Percentiles rank a stretch among this genome's conserved stretches.
Conservation (phyloP, 2,329 filamentous ascomycete genomes). For the Cladosporium sp. region DNA sequence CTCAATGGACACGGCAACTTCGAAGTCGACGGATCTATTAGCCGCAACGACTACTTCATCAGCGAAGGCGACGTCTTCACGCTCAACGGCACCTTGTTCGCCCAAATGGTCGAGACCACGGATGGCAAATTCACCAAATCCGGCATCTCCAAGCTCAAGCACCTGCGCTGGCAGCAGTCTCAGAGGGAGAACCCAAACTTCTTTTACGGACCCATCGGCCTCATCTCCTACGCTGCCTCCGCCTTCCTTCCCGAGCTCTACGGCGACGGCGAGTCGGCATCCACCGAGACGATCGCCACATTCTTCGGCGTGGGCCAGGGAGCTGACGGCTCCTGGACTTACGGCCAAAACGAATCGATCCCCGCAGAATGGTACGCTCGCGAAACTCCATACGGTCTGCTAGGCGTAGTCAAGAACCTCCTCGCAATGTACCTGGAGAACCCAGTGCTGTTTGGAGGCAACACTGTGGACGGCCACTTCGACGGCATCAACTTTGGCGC, state of each 20-base stretch:
- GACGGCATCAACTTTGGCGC: slow-evolving; percentile 34
- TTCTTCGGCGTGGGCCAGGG: slow-evolving; percentile 20
- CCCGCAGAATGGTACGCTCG: slow-evolving; percentile 35
- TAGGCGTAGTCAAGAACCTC: slow-evolving; percentile 35
- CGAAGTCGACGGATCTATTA: slow-evolving; percentile 34
- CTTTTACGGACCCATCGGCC: slow-evolving; percentile 37
- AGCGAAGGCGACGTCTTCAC: slow-evolving; percentile 32
- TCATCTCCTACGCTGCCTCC: slow-evolving; percentile 38
- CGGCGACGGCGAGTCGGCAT: slow-evolving; percentile 28
- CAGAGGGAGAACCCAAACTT: slow-evolving; percentile 36
- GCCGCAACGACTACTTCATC: slow-evolving; percentile 35
- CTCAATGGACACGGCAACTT: slow-evolving; percentile 41
- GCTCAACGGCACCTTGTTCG: slow-evolving; percentile 37
- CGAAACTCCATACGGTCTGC: slow-evolving; percentile 28
- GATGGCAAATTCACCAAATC: slow-evolving; percentile 23
- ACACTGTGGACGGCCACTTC: slow-evolving; percentile 37
- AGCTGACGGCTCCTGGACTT: slow-evolving; percentile 27
- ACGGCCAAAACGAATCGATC: slow-evolving; percentile 31
- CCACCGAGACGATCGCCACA: slow-evolving; percentile 24
- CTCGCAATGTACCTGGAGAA: slow-evolving; percentile 37
- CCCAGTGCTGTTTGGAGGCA: slow-evolving; percentile 43
- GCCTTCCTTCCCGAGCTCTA: slow-evolving; percentile 40
- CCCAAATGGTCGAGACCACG: slow-evolving; percentile 31
- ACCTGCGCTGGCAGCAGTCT: slow-evolving; percentile 38
- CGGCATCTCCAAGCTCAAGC: slow-evolving; percentile 32